These are phyloP conservation scores for Dactylellina leptospora DNA, from an alignment of 2,329 filamentous ascomycete genomes.

Conservation along the genomic window DNA sequence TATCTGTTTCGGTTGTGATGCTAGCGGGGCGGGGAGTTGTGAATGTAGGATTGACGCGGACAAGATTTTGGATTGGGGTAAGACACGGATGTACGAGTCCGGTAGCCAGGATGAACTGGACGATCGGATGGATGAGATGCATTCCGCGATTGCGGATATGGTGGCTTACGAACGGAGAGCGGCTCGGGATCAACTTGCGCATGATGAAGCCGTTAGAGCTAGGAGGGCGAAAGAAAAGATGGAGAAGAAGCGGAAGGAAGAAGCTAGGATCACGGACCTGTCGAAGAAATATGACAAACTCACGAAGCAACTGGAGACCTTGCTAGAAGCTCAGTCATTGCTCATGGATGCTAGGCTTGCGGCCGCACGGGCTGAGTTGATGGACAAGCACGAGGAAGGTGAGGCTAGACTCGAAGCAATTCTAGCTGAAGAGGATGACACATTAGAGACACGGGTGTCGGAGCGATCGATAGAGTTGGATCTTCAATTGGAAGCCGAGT, in stretches of 20 bases:
- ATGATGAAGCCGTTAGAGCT: slow-evolving; percentile 27
- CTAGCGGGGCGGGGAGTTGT: slow-evolving; percentile 17
- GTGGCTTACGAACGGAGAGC: slow-evolving; percentile 30
- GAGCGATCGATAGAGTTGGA: slow-evolving; percentile 41
- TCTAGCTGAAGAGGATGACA: slow-evolving; percentile 35
- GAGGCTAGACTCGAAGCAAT: slow-evolving; percentile 35
- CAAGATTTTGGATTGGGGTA: slow-evolving; percentile 43
- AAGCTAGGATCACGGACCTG: slow-evolving; percentile 42
- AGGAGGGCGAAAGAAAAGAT: slow-evolving; percentile 41
- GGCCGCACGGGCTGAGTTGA: slow-evolving; percentile 20
- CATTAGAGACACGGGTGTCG: slow-evolving; percentile 36
- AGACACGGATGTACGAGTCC: slow-evolving; percentile 45
- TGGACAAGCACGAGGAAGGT: slow-evolving; percentile 40
- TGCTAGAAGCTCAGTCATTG: slow-evolving; percentile 33
- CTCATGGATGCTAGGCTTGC: slow-evolving; percentile 36
- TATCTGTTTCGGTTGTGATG: slow-evolving; percentile 32
- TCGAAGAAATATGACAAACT: slow-evolving; percentile 50
- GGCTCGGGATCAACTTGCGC: slow-evolving; percentile 27
- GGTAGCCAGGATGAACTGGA: slow-evolving; percentile 15
- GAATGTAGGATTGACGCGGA: slow-evolving; percentile 36
- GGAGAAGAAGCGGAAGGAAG: slow-evolving; percentile 50
- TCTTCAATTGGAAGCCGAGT: slow-evolving; percentile 30
- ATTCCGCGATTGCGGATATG: slow-evolving; percentile 41
- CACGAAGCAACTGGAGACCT: slow-evolving; percentile 32
- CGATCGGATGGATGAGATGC: slow-evolving; percentile 37